A percentile compares a stretch with the other conserved stretches of the same genome.
Conservation (phyloP, 2,329 filamentous ascomycete genomes). For the Colletotrichum euphorbiae region DNA sequence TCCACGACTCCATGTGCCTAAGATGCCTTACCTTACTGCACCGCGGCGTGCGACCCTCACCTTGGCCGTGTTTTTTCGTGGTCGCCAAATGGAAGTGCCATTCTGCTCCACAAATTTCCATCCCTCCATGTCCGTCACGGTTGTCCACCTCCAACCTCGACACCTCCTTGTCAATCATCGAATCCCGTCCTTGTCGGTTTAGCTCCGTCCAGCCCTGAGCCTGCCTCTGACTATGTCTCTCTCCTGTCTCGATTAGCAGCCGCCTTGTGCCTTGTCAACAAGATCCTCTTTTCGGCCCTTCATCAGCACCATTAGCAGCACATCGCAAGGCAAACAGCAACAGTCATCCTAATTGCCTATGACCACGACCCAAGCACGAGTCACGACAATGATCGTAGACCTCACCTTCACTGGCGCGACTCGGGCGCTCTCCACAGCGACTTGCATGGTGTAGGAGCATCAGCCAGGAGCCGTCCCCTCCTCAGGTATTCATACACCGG, state of each 20-base stretch:
- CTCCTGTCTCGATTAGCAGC: not conserved
- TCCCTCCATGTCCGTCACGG: not conserved
- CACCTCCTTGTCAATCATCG: not conserved
- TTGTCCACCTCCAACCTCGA: not conserved
- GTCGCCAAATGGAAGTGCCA: not conserved
- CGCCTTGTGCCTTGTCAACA: not conserved
- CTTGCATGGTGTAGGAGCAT: constrained; percentile 4
- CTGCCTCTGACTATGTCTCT: not conserved
- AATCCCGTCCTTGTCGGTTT: not conserved
- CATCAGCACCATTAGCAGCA: not conserved
- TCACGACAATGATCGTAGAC: not conserved
- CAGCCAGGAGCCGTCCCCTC: not conserved
- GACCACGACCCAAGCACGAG: not conserved
- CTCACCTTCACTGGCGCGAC: constrained; percentile 9
- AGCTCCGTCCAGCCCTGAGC: not conserved
- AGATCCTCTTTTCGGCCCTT: constrained; percentile 6
- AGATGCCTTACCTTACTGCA: not conserved
- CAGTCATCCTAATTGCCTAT: constrained; percentile 11
- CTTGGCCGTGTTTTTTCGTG: not conserved
- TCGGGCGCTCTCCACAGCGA: constrained; percentile 18
- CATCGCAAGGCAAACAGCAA: constrained; percentile 11
- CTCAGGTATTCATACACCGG: not conserved
- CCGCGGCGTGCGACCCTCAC: not conserved
- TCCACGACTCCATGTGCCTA: constrained; percentile 8
- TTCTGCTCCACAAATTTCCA: constrained; percentile 12